These are phyloP conservation scores for Mycena amicta DNA, from an alignment of 768 basidiomycete species.

Conservation along the genomic window DNA sequence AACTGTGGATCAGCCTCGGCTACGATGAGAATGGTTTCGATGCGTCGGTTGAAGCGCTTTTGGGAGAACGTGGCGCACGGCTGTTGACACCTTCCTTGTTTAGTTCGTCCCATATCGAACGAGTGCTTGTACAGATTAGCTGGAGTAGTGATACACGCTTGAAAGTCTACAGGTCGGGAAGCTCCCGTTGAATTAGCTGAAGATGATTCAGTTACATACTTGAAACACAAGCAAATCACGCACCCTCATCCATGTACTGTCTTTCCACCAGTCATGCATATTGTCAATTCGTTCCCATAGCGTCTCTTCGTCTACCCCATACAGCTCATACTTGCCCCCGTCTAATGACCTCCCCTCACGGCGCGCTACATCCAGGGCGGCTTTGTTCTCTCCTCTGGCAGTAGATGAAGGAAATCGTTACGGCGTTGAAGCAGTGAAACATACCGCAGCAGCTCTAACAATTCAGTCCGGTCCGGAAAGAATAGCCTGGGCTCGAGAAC, in stretches of 20 bases:
- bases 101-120: conserved; percentile 16
- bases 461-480: conserved; percentile 80
- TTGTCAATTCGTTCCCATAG: conserved; percentile 81
- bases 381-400: conserved; percentile 76
- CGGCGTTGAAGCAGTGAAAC: conserved; percentile 4
- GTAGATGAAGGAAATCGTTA: no score
- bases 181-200: conserved; percentile 76
- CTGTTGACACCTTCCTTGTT: conserved; percentile 60
- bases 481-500: conserved; percentile 85
- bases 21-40: conserved; percentile 82
- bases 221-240: neutral
- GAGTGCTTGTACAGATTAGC: no score
- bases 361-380: conserved; percentile 79
- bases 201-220: no score
- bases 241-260: conserved; percentile 73
- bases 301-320: conserved; percentile 82
- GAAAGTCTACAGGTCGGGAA: conserved; percentile 68
- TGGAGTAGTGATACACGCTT: neutral
- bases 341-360: conserved; percentile 65
- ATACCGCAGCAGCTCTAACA: conserved; percentile 73
- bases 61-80: conserved; percentile 62
- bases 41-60: conserved; percentile 60
- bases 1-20: conserved; percentile 78
- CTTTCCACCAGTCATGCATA: conserved; percentile 93
- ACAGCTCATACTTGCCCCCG: conserved; percentile 83